Evolutionary conservation across 441 rosid genomes (phyloP), one percentile per base, ranked within the genome.

Genomic region (Hura crepitans): DNA sequence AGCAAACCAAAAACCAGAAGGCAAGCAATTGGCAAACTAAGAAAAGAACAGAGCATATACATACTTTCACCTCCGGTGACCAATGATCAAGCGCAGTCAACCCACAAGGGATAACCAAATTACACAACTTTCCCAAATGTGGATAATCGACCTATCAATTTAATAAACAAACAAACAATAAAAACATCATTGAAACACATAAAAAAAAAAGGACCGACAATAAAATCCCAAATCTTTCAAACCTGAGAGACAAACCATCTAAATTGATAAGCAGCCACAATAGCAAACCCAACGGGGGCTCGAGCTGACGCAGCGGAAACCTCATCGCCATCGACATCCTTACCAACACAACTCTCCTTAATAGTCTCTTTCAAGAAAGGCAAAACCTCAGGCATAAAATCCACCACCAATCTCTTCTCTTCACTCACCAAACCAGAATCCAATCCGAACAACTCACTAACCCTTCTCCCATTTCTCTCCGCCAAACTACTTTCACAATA

Each of bases 61-160:
- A 46, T 85, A 90, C 99, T 82, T 94, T 94, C 73, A 94, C 92
- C 74, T 81, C 84, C 0, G 96, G 84, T 14, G 97, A 92, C 97
- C 96, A 94, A 79, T 92, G 96, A 79, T 94, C 97, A 71, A 92
- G 88, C 20, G 91, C 88, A 55, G 93, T 94, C 80, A 92, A 80
- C 56, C 86, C 99, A 82, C 96, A 90, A 77, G 97, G 99, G 81
- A 89, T 75, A 80, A 92, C 86, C 88, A 92, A 62, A 72, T 20
- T 46, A 46, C 77, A 71, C 72, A 74, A 50, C 37, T 54, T 72
- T 18, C 70, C 75, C 75, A 72, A 47, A 65, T 72, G 62, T 45
- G 74, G 74, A 63, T 63, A 55, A 54, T 71, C 69, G 63, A 63
- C 69, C 74, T 71, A 54, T 47, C 55, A 54, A 71, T n/a, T 35